Evolutionary conservation across 1,139 yeast species (phyloP).

Genomic region (Kodamaea ohmeri): DNA sequence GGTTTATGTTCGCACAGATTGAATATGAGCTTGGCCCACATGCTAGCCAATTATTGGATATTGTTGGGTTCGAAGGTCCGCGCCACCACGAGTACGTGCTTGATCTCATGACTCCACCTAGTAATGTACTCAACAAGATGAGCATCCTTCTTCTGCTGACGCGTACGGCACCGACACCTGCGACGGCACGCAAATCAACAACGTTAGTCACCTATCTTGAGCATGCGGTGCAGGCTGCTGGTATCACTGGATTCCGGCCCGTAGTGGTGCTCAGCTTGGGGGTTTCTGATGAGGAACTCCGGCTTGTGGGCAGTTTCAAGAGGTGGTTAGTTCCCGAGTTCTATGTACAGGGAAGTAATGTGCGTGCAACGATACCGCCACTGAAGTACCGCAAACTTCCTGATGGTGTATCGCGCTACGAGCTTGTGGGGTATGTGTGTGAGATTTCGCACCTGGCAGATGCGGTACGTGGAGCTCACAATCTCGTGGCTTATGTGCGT

Average conservation of each 20-base stretch:
- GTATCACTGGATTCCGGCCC: slow-evolving; percentile 61
- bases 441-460: slow-evolving; percentile 60
- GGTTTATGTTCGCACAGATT: slow-evolving; percentile 46
- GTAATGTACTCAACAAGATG: slow-evolving; percentile 25
- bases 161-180: slow-evolving; percentile 16
- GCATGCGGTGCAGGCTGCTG: slow-evolving; percentile 17
- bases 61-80: slow-evolving; percentile 1
- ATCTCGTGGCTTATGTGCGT: slow-evolving; percentile 56
- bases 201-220: slow-evolving; percentile 24
- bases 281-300: slow-evolving; percentile 50
- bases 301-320: slow-evolving; percentile 31
- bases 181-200: slow-evolving; percentile 20
- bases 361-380: slow-evolving; percentile 15
- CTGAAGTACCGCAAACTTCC: slow-evolving; percentile 19
- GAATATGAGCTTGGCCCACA: slow-evolving; percentile 47
- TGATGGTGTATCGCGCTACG: slow-evolving; percentile 44
- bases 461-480: slow-evolving; percentile 47
- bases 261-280: slow-evolving; percentile 62
- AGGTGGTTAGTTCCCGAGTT: slow-evolving; percentile 65
- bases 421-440: slow-evolving; percentile 66
- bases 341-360: slow-evolving; percentile 30
- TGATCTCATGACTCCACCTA: slow-evolving; percentile 37
- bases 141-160: slow-evolving; percentile 22
- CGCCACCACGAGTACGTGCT: slow-evolving; percentile 15
- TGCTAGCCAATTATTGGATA: not conserved